These are phyloP conservation scores for Saprolegnia diclina DNA, from an alignment of 352 stramenopile species.

Conservation along the genomic window DNA sequence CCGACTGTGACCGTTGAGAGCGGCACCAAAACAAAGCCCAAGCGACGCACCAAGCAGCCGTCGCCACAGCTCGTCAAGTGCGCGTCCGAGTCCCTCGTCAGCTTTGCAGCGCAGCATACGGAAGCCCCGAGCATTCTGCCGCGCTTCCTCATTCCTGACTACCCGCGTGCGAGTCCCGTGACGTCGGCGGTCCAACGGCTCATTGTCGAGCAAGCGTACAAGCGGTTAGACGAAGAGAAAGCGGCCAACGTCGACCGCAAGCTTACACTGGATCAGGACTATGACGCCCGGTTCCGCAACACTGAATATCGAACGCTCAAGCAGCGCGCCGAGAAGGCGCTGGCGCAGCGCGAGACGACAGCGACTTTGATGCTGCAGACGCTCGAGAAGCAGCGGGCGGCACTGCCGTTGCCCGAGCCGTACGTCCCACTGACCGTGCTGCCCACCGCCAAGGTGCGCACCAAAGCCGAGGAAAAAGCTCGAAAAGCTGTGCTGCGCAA, in stretches of 20 bases:
- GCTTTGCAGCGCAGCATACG: neutral
- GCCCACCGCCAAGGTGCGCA: neutral
- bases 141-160: slow-evolving; percentile 20
- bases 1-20: neutral
- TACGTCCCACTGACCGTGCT: slow-evolving; percentile 9
- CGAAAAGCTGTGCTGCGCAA: slow-evolving; percentile 12
- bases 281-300: neutral
- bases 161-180: neutral
- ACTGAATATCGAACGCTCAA: slow-evolving; percentile 20
- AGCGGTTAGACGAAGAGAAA: neutral
- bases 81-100: slow-evolving; percentile 20
- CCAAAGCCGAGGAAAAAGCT: slow-evolving; percentile 12
- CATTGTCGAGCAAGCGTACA: slow-evolving; percentile 24
- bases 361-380: slow-evolving; percentile 12
- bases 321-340: neutral
- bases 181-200: slow-evolving; percentile 15
- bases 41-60: neutral
- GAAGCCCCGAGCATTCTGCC: slow-evolving; percentile 21
- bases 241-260: neutral
- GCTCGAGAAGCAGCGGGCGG: neutral
- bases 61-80: slow-evolving; percentile 25
- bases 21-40: neutral
- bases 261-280: neutral
- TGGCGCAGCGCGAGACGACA: slow-evolving; percentile 13
- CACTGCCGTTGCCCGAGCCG: neutral